Evolutionary conservation across 495 filamentous ascomycete genomes (phyloP).

Genomic region (Aspergillus incahuasiensis): DNA sequence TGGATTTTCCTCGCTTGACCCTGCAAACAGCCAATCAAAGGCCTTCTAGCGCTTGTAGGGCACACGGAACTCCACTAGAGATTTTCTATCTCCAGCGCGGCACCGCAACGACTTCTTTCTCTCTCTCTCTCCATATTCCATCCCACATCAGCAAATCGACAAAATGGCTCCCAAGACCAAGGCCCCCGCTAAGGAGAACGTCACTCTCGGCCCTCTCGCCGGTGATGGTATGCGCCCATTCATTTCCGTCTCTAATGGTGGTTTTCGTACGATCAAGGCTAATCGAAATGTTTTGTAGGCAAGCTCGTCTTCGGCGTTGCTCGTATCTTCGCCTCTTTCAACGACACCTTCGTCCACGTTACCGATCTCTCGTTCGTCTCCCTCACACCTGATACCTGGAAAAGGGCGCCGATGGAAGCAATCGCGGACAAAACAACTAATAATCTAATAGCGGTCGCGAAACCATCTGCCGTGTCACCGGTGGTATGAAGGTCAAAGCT

Average conservation of each 20-base stretch:
- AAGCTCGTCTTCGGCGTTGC: conserved; percentile 99
- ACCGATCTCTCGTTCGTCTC: conserved; percentile 91
- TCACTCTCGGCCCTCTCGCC: conserved; percentile 93
- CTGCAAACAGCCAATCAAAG: neutral
- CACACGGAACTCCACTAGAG: conserved; percentile 8
- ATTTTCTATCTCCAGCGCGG: conserved; percentile 11
- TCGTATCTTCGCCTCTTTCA: conserved; percentile 99
- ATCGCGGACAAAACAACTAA: neutral
- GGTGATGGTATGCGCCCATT: conserved; percentile 62
- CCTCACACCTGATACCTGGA: neutral
- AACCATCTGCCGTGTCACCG: conserved; percentile 98
- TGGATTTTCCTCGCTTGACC: neutral
- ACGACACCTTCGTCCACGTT: conserved; percentile 98
- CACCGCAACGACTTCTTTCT: conserved; percentile 3
- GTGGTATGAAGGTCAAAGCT: conserved; percentile 99
- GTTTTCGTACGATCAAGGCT: conserved; percentile 4
- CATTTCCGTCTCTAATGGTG: neutral
- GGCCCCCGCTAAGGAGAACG: conserved; percentile 84
- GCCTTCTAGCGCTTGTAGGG: neutral
- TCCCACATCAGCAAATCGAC: conserved; percentile 36
- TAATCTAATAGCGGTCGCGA: conserved; percentile 83
- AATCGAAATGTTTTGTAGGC: conserved; percentile 40
- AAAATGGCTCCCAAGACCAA: conserved; percentile 80
- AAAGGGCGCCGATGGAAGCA: neutral
- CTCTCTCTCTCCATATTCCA: conserved; percentile 39